Evolutionary conservation across 768 basidiomycete genomes (phyloP).

Genomic region (Cytidiella melzeri): DNA sequence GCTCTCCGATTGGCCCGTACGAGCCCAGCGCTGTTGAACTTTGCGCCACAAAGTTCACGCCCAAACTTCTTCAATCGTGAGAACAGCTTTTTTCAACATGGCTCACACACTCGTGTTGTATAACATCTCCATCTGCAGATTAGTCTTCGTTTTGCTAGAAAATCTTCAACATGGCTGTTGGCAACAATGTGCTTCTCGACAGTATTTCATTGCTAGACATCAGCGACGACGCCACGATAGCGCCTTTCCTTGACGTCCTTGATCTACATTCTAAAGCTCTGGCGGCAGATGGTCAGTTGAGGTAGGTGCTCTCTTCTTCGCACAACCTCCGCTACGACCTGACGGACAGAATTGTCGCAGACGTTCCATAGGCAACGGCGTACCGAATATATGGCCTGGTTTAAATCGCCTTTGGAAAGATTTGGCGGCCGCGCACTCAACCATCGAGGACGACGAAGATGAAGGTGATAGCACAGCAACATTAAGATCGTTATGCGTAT

Average conservation of each 20-base stretch:
- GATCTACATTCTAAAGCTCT: constrained; percentile 48
- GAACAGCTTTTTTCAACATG: neutral
- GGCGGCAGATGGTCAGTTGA: constrained; percentile 33
- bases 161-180: constrained; percentile 7
- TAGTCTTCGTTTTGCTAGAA: neutral
- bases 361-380: constrained; percentile 27
- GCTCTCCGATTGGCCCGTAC: too few species aligned
- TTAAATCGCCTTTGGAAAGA: constrained; percentile 50
- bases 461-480: constrained; percentile 16
- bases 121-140: neutral
- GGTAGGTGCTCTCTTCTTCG: constrained; percentile 3
- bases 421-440: constrained; percentile 16
- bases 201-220: constrained; percentile 38
- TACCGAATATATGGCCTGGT: constrained; percentile 48
- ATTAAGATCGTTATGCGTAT: constrained; percentile 19
- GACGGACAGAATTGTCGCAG: constrained; percentile 28
- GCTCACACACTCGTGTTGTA: neutral
- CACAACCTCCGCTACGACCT: neutral
- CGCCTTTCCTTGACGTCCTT: constrained; percentile 30
- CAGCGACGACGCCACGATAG: constrained; percentile 17
- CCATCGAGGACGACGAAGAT: constrained; percentile 39
- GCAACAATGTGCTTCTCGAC: constrained; percentile 30
- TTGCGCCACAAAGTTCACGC: too few species aligned
- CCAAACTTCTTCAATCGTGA: neutral
- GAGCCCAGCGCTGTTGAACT: too few species aligned